phyloP scores from a whole-genome alignment of 495 filamentous ascomycete species.

The Copromyces sp. region DNA sequence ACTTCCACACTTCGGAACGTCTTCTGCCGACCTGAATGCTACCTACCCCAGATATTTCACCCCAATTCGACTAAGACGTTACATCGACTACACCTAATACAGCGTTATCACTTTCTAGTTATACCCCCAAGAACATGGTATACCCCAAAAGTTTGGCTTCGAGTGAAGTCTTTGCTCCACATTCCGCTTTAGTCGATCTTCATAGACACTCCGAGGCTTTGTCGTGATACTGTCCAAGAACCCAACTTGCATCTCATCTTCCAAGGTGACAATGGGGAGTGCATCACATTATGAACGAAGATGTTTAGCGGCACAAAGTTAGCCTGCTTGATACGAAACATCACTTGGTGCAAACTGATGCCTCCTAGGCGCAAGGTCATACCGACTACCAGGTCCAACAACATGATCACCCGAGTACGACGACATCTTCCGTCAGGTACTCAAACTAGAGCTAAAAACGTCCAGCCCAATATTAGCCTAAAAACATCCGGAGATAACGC shows the following conservation, averaged over 20 bases:
- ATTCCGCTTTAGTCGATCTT: neutral
- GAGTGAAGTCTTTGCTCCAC: neutral
- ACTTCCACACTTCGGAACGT: neutral
- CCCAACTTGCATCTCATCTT: neutral
- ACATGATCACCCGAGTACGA: neutral
- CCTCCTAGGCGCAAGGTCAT: neutral
- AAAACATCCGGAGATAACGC: neutral
- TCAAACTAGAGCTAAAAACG: neutral
- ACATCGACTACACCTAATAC: neutral
- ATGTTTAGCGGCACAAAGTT: neutral
- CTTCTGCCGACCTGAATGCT: neutral
- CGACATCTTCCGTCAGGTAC: neutral
- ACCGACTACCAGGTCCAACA: neutral
- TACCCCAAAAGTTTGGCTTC: neutral
- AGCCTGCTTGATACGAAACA: neutral
- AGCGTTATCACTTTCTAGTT: neutral
- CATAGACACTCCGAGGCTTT: neutral
- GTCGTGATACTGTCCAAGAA: neutral
- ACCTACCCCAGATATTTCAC: neutral
- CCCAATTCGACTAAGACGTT: neutral
- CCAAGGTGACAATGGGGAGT: fast-evolving
- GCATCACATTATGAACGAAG: neutral
- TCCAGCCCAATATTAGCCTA: neutral
- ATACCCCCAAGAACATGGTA: neutral
- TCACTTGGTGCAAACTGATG: neutral